Evolutionary conservation across 352 stramenopile species (phyloP), one percentile per base, ranked within the genome.

Genomic region (Globisporangium rhizosaccharum): DNA sequence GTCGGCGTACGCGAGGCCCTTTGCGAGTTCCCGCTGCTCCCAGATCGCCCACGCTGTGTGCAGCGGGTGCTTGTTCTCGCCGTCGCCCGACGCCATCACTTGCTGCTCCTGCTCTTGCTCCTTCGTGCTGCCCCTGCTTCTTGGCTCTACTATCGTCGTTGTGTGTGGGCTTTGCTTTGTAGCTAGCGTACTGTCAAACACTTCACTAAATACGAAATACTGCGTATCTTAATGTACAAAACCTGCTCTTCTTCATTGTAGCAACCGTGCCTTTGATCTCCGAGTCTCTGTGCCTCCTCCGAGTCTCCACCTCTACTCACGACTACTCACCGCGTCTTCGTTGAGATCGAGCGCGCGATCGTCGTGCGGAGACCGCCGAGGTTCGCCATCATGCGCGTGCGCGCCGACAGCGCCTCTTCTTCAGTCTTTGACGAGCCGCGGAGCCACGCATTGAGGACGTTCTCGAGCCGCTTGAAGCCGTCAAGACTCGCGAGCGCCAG

Each of bases 31-130:
- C 45, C 82, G 77, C 64, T 89, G 83, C 70, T 96, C 88, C 81
- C 81, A 96, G 64, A 96, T 81, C 37, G 75, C 76, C 88, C 88
- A 96, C 51, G 76, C 78, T 51, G 81, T 84, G 60, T 96, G 78
- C 33, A 96, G 76, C 61, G 73, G 67, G 64, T 96, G 83, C 52
- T 60, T 56, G 63, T 82, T 84, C 56, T 85, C 76, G 47, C 71
- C 74, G 59, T 82, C 71, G 30, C 61, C 68, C 1, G 67, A 75
- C 49, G 73, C 72, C 71, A 81, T 85, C 39, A 50, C 47, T 54
- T 44, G 26, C 44, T 49, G 44, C 20, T 18, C 44, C 30, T 54
- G 44, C 7, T 41, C 36, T 8, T 45, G 46, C 28, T 23, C 33
- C 8, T 11, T 28, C 10, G 1, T 47, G 30, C 8, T 39, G 3